Evolutionary conservation across 2,329 filamentous ascomycete genomes (phyloP).

Genomic region (Emmonsiellopsis sp.): DNA sequence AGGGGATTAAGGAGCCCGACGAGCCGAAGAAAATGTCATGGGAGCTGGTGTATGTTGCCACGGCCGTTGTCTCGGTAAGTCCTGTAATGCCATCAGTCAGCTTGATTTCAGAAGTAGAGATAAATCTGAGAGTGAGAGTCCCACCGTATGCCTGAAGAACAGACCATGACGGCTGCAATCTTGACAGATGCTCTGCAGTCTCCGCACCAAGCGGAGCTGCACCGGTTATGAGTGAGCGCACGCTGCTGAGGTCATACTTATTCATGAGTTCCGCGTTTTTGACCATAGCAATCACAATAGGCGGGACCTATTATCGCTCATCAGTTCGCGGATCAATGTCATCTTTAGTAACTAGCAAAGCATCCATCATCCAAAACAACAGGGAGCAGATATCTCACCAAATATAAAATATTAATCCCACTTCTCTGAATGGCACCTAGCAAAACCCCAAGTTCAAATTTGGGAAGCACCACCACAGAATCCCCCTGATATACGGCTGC

Average conservation of each 20-base stretch:
- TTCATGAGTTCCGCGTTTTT: slow-evolving; percentile 49
- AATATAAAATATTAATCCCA: slow-evolving; percentile 54
- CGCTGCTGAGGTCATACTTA: slow-evolving; percentile 59
- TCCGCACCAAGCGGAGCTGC: slow-evolving; percentile 64
- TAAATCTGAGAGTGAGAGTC: neutral
- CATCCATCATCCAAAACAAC: neutral
- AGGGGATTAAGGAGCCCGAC: slow-evolving; percentile 57
- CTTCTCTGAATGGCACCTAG: slow-evolving; percentile 53
- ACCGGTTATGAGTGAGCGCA: slow-evolving; percentile 56
- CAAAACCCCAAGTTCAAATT: slow-evolving; percentile 57
- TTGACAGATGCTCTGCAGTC: slow-evolving; percentile 51
- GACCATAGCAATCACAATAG: slow-evolving; percentile 62
- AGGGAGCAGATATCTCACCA: slow-evolving; percentile 37
- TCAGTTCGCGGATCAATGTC: no score
- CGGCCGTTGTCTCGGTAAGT: slow-evolving; percentile 60
- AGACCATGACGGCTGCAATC: slow-evolving; percentile 52
- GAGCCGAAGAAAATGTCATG: slow-evolving; percentile 58
- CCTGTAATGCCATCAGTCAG: slow-evolving; percentile 18
- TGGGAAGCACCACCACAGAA: slow-evolving; percentile 60
- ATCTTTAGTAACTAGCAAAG: no score
- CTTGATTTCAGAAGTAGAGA: neutral
- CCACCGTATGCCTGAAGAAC: slow-evolving; percentile 57
- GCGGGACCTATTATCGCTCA: slow-evolving; percentile 36
- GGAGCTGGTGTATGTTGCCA: slow-evolving; percentile 45
- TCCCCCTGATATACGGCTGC: slow-evolving; percentile 57